Evolutionary conservation across 768 basidiomycete genomes (phyloP), one percentile per base, ranked within the genome.

Genomic region (Mycena haematopus): DNA sequence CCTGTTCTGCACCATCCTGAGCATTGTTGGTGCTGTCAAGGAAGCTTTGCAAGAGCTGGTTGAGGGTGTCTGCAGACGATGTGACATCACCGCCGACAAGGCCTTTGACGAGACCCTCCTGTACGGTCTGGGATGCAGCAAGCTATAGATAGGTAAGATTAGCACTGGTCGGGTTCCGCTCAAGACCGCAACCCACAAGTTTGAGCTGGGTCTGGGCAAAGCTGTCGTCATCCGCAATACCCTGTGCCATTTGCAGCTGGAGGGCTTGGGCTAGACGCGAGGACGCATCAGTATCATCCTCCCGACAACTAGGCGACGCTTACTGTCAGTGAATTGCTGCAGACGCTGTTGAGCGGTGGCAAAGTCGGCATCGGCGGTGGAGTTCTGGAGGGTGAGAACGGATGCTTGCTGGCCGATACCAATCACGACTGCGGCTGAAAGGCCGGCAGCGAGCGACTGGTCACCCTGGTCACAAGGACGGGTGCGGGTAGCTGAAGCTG

Each of bases 381-480:
- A 29, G 52, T 52, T 45, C 47, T 65, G 65, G 11, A 65, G 36
- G 29, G 60, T 61, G 24, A 45, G 3, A 15, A 65, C 60, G 22
- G 29, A 22, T 25, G 62, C 66, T 31, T 67, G 66, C 27, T 47
- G 51, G 46, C 66, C 66, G 14, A 67, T 36, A 10, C 58, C 59
- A 38, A 67, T 45, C 1, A 57, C 36, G 15, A 58, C 51, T 2
- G n/a, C 38, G 36, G 66, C 56, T 50, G 21, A 25, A 65, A 15
- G 59, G 19, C 62, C 66, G 2, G 59, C 58, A 4, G 66, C 66
- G 25, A 67, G 63, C 42, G 62, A 56, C 44, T 67, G 66, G 59
- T 67, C 66, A 24, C 63, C 63, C 56, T 58, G 56, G 55, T 67
- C 66, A 35, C 66, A 67, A 17, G 50, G 17, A 38, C 66, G 66